Evolutionary conservation across 2,329 filamentous ascomycete species (phyloP).

Genomic region (Tolypocladium album): DNA sequence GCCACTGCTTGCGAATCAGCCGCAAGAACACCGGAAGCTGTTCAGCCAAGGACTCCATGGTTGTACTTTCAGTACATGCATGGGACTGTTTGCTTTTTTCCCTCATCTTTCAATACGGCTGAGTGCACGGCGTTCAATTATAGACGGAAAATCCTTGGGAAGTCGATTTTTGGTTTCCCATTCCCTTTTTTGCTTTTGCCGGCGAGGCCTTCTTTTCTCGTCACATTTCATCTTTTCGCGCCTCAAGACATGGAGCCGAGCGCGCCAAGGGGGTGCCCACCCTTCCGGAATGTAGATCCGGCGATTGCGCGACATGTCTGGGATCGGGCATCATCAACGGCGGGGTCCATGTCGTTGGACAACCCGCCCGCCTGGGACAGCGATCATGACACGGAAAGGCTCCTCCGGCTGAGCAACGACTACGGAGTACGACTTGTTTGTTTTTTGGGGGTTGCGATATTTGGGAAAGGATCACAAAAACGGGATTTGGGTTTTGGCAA

Average conservation of each 20-base stretch:
- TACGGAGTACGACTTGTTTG: neutral
- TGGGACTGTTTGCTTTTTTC: slow-evolving; percentile 5
- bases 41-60: slow-evolving; percentile 2
- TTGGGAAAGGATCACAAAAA: slow-evolving; percentile 7
- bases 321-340: slow-evolving; percentile 9
- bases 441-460: slow-evolving; percentile 5
- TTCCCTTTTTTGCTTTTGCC: slow-evolving; percentile 2
- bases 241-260: slow-evolving; percentile 3
- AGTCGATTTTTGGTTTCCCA: slow-evolving; percentile 9
- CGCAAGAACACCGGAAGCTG: slow-evolving; percentile 16
- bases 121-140: slow-evolving; percentile 20
- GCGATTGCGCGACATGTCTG: slow-evolving; percentile 18
- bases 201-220: slow-evolving; percentile 3
- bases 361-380: slow-evolving; percentile 1
- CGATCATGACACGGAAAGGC: neutral
- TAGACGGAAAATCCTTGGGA: slow-evolving; percentile 17
- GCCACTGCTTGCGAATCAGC: slow-evolving; percentile 28
- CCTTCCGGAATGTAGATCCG: slow-evolving; percentile 18
- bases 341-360: neutral
- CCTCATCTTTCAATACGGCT: slow-evolving; percentile 2
- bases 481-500: slow-evolving; percentile 2
- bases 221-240: slow-evolving; percentile 7
- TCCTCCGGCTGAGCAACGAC: slow-evolving; percentile 3
- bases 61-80: slow-evolving; percentile 2
- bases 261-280: neutral